Conservation (phyloP, 2,329 filamentous ascomycete genomes). For the Arthrobotrys iridis region DNA sequence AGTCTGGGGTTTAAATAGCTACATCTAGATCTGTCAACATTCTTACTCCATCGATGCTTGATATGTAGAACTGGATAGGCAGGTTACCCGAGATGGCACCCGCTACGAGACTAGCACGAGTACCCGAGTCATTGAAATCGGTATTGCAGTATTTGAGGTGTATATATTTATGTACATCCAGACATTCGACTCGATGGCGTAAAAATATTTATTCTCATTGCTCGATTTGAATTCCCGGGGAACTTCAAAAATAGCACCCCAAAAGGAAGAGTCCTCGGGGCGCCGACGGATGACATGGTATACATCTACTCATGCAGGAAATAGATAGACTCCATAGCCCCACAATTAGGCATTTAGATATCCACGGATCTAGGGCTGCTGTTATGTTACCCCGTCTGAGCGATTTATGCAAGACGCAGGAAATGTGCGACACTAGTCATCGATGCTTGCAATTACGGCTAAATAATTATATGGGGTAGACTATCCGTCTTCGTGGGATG, state of each 20-base stretch:
- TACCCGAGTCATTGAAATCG: neutral
- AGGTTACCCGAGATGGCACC: conserved; percentile 9
- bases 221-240: neutral
- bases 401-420: conserved; percentile 54
- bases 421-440: conserved; percentile 10
- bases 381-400: conserved; percentile 10
- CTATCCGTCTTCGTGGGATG: conserved; percentile 15
- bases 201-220: neutral
- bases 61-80: neutral
- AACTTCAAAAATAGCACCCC: conserved; percentile 4
- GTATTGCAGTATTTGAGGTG: neutral
- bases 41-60: neutral
- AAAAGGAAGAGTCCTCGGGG: neutral
- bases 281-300: conserved; percentile 7
- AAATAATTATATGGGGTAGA: conserved; percentile 14
- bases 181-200: neutral
- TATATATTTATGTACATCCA: too few relatives aligned
- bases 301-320: neutral
- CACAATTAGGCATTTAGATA: neutral
- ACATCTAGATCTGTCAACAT: neutral
- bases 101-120: neutral
- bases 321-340: conserved; percentile 1
- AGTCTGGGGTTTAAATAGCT: conserved; percentile 27
- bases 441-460: conserved; percentile 33
- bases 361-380: neutral